Evolutionary conservation across 441 rosid species (phyloP), one percentile per base, ranked within the genome.

Genomic region (Gossypium davidsonii): DNA sequence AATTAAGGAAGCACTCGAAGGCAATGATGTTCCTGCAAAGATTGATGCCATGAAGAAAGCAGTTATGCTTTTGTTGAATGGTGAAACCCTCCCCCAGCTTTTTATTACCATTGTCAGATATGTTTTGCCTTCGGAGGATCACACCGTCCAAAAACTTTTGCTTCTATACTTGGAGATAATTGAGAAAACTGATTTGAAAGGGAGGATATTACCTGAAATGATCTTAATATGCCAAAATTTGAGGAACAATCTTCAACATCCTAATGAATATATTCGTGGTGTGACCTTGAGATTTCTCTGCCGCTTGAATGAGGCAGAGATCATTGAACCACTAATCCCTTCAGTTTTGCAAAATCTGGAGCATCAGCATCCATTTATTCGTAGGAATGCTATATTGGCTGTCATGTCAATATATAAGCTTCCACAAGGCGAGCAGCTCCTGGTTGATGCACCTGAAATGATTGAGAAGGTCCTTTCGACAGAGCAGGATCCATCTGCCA

Each of bases 221-320:
- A 89, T 89, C 56, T 78, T 91, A 81, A 89, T 89, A n/a, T 89
- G 92, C 84, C 92, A 91, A 78, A 86, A 88, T 71, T 79, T 90
- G 75, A 80, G 90, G 81, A 91, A 91, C 85, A 86, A 91, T 81
- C 97, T 91, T 79, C 96, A 90, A 84, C 93, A 88, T 70, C 92
- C 96, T 0, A 91, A 91, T 74, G 97, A 90, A 82, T 90, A 91
- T 76, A 88, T 91, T 26, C 91, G 92, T 64, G 97, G 97, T 52
- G 90, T 90, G 60, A 91, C 93, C 14, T 77, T 90, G 78, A 78
- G 97, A 80, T 91, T 91, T 76, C 86, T 91, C 34, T 86, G 91
- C 81, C 93, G 95, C 4, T 61, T 91, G 76, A 86, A 80, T 23
- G 93, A 91, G 83, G 78, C 86, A 7, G 97, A 91, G 76, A 85